phyloP scores from a whole-genome alignment of 1,284 basidiomycete genomes.

The Cystobasidium pallidum region DNA sequence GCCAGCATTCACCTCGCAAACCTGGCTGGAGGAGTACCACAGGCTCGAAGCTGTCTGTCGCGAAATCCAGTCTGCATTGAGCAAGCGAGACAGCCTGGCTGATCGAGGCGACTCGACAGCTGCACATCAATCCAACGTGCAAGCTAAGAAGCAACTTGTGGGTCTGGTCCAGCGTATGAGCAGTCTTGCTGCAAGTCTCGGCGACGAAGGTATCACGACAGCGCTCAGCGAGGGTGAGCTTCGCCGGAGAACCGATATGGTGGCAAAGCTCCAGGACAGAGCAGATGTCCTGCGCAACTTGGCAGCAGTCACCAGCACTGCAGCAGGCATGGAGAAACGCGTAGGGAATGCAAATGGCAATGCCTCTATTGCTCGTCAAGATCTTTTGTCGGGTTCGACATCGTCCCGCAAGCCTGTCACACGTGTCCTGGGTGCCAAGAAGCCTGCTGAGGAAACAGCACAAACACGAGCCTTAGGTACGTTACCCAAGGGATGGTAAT shows the following conservation, averaged over 20 bases:
- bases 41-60: conserved; percentile 74
- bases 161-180: conserved; percentile 68
- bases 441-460: conserved; percentile 76
- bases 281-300: conserved; percentile 79
- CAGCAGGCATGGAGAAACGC: conserved; percentile 41
- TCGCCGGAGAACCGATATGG: conserved; percentile 78
- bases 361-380: not conserved
- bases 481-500: not conserved
- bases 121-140: conserved; percentile 77
- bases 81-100: conserved; percentile 80
- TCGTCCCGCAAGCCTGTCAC: conserved; percentile 45
- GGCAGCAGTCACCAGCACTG: conserved; percentile 62
- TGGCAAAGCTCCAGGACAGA: conserved; percentile 78
- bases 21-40: conserved; percentile 83
- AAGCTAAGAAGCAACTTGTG: conserved; percentile 80
- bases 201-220: conserved; percentile 40
- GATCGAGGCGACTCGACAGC: conserved; percentile 71
- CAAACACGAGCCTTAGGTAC: conserved; percentile 72
- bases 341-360: not conserved
- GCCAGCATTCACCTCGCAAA: conserved; percentile 66
- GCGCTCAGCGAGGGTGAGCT: conserved; percentile 56
- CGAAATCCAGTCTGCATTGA: conserved; percentile 77
- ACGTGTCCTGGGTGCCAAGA: conserved; percentile 61
- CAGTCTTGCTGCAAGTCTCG: conserved; percentile 45
- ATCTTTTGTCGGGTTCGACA: conserved; percentile 21